Conservation (phyloP, 2,329 filamentous ascomycete genomes). For the Dothideomycetes sp. region DNA sequence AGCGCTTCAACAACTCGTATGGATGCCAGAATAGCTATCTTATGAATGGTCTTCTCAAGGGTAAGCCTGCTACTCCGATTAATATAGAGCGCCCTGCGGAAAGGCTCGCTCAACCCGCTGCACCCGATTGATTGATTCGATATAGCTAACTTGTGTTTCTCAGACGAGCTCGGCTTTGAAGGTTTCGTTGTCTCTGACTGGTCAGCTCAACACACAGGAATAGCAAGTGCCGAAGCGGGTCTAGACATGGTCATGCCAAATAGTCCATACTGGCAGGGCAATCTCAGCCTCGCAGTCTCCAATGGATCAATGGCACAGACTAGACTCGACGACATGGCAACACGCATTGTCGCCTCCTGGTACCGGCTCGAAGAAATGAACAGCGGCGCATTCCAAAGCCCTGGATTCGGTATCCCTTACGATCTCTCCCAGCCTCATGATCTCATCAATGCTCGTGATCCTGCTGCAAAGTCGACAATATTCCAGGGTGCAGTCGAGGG, state of each 20-base stretch:
- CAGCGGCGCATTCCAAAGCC: conserved; percentile 15
- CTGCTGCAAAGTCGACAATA: conserved; percentile 35
- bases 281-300: conserved; percentile 44
- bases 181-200: conserved; percentile 63
- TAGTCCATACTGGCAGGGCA: conserved; percentile 21
- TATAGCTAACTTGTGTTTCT: too few species aligned
- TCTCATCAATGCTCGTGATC: conserved; percentile 45
- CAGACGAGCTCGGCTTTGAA: conserved; percentile 65
- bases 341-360: conserved; percentile 40
- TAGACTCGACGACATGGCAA: conserved; percentile 52
- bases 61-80: too few species aligned
- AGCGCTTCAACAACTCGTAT: conserved; percentile 27
- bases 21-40: conserved; percentile 61
- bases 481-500: conserved; percentile 51
- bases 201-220: conserved; percentile 47
- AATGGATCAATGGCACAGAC: conserved; percentile 48
- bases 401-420: conserved; percentile 42
- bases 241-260: conserved; percentile 61
- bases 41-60: conserved; percentile 60
- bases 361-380: conserved; percentile 41
- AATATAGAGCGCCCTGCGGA: too few species aligned
- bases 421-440: conserved; percentile 40
- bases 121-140: too few species aligned
- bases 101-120: too few species aligned
- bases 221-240: conserved; percentile 49